Evolutionary conservation across 2,329 filamentous ascomycete species (phyloP).

Genomic region (Emmonsiellopsis sp.): DNA sequence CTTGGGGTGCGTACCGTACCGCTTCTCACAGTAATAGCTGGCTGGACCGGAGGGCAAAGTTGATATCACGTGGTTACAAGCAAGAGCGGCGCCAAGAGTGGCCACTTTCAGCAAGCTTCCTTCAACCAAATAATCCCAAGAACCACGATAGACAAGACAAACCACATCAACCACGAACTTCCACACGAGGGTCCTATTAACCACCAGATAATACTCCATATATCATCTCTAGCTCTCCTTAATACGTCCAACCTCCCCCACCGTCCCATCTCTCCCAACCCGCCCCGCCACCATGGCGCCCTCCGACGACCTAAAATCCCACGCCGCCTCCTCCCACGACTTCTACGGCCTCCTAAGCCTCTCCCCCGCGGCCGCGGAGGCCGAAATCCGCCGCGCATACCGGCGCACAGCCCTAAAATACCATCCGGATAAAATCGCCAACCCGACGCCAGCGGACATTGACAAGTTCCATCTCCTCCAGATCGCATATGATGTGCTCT

Average conservation of each 20-base stretch:
- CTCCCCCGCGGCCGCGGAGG: constrained; percentile 52
- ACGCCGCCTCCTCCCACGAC: constrained; percentile 55
- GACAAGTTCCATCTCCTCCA: constrained; percentile 78
- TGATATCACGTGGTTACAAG: too few species aligned
- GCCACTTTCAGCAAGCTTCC: too few species aligned
- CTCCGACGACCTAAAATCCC: constrained; percentile 42
- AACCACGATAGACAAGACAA: too few species aligned
- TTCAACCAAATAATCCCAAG: too few species aligned
- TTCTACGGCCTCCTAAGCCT: constrained; percentile 70
- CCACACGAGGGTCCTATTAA: background rate
- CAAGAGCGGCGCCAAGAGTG: too few species aligned
- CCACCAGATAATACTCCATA: background rate
- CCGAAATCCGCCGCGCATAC: constrained; percentile 77
- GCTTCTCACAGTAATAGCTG: too few species aligned
- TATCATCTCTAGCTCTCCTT: background rate
- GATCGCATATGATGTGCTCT: constrained; percentile 76
- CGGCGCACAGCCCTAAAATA: constrained; percentile 77
- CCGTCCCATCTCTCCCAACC: background rate
- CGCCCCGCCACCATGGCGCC: constrained; percentile 19
- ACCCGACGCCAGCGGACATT: constrained; percentile 55
- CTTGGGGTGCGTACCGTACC: too few species aligned
- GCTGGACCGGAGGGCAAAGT: too few species aligned
- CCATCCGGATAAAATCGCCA: constrained; percentile 84
- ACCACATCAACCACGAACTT: too few species aligned
- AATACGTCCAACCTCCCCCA: too few species aligned